These are phyloP conservation scores for Tolypocladium inflatum DNA, from an alignment of 2,329 filamentous ascomycete genomes.

Conservation along the genomic window DNA sequence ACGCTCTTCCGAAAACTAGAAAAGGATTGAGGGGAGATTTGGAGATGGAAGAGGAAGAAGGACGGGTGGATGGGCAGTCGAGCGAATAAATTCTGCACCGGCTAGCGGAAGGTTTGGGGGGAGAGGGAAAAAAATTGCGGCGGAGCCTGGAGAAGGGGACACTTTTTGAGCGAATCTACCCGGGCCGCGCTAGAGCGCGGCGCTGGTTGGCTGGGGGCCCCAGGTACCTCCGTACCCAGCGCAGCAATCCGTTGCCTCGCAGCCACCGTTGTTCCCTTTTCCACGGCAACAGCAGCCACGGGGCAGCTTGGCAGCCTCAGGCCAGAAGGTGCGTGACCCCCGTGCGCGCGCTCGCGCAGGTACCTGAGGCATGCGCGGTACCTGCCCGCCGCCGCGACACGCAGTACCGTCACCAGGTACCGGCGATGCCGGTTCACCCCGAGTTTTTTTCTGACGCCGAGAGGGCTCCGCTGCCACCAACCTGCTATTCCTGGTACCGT, in stretches of 20 bases:
- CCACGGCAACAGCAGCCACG: slow-evolving; percentile 20
- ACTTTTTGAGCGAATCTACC: slow-evolving; percentile 47
- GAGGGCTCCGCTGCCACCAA: not conserved
- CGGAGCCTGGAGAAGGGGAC: slow-evolving; percentile 32
- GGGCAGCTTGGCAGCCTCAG: slow-evolving; percentile 21
- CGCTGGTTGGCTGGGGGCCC: slow-evolving; percentile 6
- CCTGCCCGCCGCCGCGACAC: not conserved
- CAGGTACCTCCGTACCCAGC: slow-evolving; percentile 1
- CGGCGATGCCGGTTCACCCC: slow-evolving; percentile 24
- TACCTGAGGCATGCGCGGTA: not conserved
- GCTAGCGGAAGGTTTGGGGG: slow-evolving; percentile 32
- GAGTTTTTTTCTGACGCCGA: slow-evolving; percentile 21
- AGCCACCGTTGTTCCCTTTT: slow-evolving; percentile 3
- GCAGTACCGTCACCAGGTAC: not conserved
- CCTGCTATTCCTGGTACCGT: not conserved
- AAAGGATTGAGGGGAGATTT: slow-evolving; percentile 56
- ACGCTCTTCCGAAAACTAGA: slow-evolving; percentile 31
- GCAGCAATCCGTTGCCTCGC: not conserved
- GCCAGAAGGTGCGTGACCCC: slow-evolving; percentile 8
- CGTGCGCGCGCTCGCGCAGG: not conserved
- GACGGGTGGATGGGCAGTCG: slow-evolving; percentile 26
- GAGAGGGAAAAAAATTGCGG: slow-evolving; percentile 40
- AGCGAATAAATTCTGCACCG: slow-evolving; percentile 36
- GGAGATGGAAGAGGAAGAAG: slow-evolving; percentile 33
- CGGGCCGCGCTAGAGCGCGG: slow-evolving; percentile 23